phyloP scores from a whole-genome alignment of 1,284 basidiomycete species.

The Kwoniella shivajii region DNA sequence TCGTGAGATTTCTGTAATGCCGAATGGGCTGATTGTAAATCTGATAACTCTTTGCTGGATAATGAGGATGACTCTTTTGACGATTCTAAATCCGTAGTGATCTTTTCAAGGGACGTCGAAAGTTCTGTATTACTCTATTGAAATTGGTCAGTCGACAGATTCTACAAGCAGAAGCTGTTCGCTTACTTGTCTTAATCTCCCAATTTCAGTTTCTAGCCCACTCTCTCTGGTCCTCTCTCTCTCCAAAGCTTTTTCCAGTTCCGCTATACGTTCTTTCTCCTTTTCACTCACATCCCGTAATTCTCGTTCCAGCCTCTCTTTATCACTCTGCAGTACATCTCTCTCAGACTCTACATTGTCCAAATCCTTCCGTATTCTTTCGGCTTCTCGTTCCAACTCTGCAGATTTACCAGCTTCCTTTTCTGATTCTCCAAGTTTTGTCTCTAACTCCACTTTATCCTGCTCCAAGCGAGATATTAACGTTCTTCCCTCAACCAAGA shows the following conservation, averaged over 20 bases:
- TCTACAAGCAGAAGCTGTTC: too few relatives aligned
- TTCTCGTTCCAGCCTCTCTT: conserved; percentile 12
- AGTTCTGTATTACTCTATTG: conserved; percentile 36
- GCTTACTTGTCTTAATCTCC: conserved; percentile 49
- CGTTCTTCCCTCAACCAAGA: conserved; percentile 39
- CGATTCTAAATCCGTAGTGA: conserved; percentile 24
- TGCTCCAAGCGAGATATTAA: conserved; percentile 38
- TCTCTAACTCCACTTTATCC: conserved; percentile 36
- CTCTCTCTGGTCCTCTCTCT: conserved; percentile 48
- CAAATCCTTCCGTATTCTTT: conserved; percentile 9
- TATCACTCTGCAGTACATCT: conserved; percentile 19
- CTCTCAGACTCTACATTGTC: conserved; percentile 11
- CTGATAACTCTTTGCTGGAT: conserved; percentile 8
- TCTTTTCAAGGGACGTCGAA: conserved; percentile 15
- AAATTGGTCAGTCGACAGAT: too few relatives aligned
- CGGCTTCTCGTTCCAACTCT: conserved; percentile 14
- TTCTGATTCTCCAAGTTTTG: conserved; percentile 14
- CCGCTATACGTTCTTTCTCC: conserved; percentile 28
- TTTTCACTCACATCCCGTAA: conserved; percentile 12
- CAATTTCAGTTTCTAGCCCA: conserved; percentile 49
- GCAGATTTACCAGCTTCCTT: conserved; percentile 17
- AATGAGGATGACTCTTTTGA: conserved; percentile 13
- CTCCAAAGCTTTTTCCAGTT: conserved; percentile 45
- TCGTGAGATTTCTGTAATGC: conserved; percentile 21
- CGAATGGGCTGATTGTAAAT: conserved; percentile 28